Percentiles rank a stretch among this genome's conserved stretches.
phyloP scores from a whole-genome alignment of 2,329 filamentous ascomycete species.

The Aspergillus terreus region DNA sequence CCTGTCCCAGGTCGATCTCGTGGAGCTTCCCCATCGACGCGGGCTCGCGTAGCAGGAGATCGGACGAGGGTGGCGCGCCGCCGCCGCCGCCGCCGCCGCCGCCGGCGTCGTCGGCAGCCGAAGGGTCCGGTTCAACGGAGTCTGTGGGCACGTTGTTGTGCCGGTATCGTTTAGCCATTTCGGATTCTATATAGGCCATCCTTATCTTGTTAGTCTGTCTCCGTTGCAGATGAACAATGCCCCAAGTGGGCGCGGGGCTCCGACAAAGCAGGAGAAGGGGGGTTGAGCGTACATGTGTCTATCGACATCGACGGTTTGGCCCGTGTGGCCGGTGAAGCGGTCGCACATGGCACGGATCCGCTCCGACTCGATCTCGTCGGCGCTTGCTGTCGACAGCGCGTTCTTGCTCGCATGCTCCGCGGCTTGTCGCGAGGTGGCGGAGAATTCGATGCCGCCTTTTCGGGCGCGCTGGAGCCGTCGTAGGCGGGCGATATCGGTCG shows the following conservation, averaged over 20 bases:
- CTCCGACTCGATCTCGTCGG: constrained; percentile 32
- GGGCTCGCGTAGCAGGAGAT: constrained; percentile 41
- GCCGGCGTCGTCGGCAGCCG: constrained; percentile 7
- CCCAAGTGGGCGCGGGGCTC: neutral
- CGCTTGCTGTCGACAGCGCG: constrained; percentile 16
- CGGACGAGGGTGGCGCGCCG: constrained; percentile 15
- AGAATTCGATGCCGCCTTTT: constrained; percentile 47
- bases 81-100: constrained; percentile 1
- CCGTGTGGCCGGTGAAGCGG: constrained; percentile 58
- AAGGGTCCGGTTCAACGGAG: constrained; percentile 4
- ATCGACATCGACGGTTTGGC: constrained; percentile 55
- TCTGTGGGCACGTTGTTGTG: constrained; percentile 17
- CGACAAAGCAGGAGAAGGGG: neutral
- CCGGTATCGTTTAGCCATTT: constrained; percentile 55
- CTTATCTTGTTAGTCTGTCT: constrained; percentile 59
- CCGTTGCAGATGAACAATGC: constrained; percentile 13
- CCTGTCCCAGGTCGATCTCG: constrained; percentile 54
- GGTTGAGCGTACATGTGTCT: constrained; percentile 59
- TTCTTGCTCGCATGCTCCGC: constrained; percentile 13
- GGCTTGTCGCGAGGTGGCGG: constrained; percentile 26
- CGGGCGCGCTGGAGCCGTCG: constrained; percentile 36
- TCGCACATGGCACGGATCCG: constrained; percentile 41
- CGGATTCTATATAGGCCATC: constrained; percentile 65
- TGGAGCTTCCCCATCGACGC: constrained; percentile 54
- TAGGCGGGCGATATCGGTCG: constrained; percentile 34